A percentile compares a stretch with the other conserved stretches of the same genome.
Conservation (phyloP, 192 early-diverging fungal species). For the Cladochytrium replicatum region DNA sequence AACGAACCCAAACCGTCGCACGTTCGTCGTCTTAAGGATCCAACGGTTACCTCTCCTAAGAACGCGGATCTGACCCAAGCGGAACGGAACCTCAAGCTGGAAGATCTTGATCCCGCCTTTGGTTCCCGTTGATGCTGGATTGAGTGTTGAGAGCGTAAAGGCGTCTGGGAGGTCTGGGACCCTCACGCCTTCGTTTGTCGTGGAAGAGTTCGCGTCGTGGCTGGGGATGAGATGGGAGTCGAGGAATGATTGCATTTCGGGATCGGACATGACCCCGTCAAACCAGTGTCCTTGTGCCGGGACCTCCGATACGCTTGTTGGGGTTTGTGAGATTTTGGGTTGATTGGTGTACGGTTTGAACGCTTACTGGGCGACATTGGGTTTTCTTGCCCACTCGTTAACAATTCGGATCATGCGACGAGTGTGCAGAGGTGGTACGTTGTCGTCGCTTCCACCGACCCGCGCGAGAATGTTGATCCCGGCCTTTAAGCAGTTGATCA, state of each 20-base stretch:
- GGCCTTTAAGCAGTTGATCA: constrained; percentile 24
- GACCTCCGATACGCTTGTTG: constrained; percentile 48
- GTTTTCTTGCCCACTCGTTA: constrained; percentile 49
- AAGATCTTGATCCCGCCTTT: constrained; percentile 58
- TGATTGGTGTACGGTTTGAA: not conserved
- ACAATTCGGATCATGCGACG: constrained; percentile 51
- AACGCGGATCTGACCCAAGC: constrained; percentile 33
- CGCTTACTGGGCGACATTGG: constrained; percentile 34
- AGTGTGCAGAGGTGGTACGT: constrained; percentile 63
- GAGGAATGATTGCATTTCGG: constrained; percentile 38
- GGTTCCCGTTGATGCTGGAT: constrained; percentile 55
- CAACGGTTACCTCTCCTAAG: constrained; percentile 18
- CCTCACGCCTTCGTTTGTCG: constrained; percentile 13
- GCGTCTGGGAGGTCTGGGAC: constrained; percentile 35
- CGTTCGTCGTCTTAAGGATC: constrained; percentile 52
- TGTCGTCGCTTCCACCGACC: constrained; percentile 54
- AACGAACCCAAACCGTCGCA: constrained; percentile 46
- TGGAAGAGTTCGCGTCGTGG: too few species aligned
- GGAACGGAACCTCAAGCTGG: constrained; percentile 53
- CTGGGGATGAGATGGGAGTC: constrained; percentile 20
- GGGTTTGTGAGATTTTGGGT: not conserved
- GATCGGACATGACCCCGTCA: constrained; percentile 42
- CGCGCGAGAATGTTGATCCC: constrained; percentile 55
- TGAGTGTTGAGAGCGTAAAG: constrained; percentile 52
- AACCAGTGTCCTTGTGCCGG: constrained; percentile 61